Percentiles rank a stretch among this genome's conserved stretches.
These are phyloP conservation scores for Phyllosticta citriasiana DNA, from an alignment of 2,329 filamentous ascomycete species.

Conservation along the genomic window DNA sequence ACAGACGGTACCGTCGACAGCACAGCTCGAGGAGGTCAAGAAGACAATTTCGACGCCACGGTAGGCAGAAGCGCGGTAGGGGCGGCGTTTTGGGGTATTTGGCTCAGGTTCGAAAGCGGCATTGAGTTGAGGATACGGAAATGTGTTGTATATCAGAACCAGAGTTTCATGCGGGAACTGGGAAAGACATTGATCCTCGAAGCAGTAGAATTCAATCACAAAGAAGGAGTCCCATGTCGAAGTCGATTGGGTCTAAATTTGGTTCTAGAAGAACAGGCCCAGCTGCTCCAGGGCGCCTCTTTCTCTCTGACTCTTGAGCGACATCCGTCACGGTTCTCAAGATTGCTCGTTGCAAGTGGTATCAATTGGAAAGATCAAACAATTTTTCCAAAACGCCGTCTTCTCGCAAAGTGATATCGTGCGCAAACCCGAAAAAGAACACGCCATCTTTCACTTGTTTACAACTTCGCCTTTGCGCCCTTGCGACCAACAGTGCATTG, in stretches of 20 bases:
- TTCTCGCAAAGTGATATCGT: slow-evolving; percentile 9
- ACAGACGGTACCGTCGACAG: slow-evolving; percentile 23
- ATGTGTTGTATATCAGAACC: not conserved
- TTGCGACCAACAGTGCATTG: slow-evolving; percentile 74
- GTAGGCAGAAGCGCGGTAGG: not conserved
- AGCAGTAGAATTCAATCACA: not conserved
- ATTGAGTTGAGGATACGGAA: not conserved
- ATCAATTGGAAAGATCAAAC: not conserved
- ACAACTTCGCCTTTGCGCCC: slow-evolving; percentile 34
- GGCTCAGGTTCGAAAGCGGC: slow-evolving; percentile 1
- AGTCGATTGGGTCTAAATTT: no score
- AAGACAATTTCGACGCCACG: slow-evolving; percentile 22
- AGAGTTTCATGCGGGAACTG: not conserved
- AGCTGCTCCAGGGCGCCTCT: no score
- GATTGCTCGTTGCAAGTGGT: not conserved
- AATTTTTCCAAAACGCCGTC: slow-evolving; percentile 8
- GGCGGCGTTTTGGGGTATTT: slow-evolving; percentile 7
- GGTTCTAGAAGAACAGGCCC: no score
- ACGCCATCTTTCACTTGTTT: slow-evolving; percentile 12
- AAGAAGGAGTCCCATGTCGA: no score
- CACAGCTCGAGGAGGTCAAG: slow-evolving; percentile 28
- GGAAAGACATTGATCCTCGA: not conserved
- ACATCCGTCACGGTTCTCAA: not conserved
- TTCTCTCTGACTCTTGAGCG: no score
- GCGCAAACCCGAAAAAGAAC: not conserved